These are phyloP conservation scores for Lunasporangiospora selenospora DNA, from an alignment of 192 early-diverging fungal genomes.

Conservation along the genomic window DNA sequence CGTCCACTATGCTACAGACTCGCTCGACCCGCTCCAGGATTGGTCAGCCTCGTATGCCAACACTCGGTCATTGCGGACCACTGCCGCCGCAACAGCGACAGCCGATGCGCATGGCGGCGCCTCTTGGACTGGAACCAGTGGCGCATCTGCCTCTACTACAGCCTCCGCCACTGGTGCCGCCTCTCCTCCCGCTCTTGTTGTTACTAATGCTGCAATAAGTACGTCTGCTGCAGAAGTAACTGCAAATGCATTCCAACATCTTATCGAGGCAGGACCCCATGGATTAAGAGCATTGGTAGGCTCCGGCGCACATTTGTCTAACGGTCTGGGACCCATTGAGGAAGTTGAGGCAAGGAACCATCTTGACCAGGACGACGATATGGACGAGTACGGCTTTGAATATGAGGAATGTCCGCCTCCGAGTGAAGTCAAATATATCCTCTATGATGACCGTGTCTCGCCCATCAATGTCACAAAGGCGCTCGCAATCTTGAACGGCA, in stretches of 20 bases:
- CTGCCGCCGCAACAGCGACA: not conserved
- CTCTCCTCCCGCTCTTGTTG: not conserved
- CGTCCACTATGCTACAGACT: too few species aligned
- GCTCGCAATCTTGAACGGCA: slow-evolving; percentile 18
- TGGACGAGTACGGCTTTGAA: too few species aligned
- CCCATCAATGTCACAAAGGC: slow-evolving; percentile 21
- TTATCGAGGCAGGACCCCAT: not conserved
- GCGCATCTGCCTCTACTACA: not conserved
- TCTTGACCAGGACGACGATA: slow-evolving; percentile 7
- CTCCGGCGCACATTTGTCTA: slow-evolving; percentile 7
- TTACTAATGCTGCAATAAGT: too few species aligned
- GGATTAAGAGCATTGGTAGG: not conserved
- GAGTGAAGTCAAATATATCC: slow-evolving; percentile 41
- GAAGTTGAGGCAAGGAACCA: not conserved
- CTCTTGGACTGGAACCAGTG: slow-evolving; percentile 4
- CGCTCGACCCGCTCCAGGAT: too few species aligned
- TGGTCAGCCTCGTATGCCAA: too few species aligned
- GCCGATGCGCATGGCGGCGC: slow-evolving; percentile 4
- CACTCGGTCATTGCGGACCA: too few species aligned
- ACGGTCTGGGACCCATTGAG: not conserved
- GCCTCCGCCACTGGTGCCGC: not conserved
- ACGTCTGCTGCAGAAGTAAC: not conserved
- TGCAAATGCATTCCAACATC: slow-evolving; percentile 14
- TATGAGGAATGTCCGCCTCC: slow-evolving; percentile 34
- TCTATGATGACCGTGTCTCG: slow-evolving; percentile 41